Conservation (phyloP, 208 protist genomes). For the Trypanosoma grayi region DNA sequence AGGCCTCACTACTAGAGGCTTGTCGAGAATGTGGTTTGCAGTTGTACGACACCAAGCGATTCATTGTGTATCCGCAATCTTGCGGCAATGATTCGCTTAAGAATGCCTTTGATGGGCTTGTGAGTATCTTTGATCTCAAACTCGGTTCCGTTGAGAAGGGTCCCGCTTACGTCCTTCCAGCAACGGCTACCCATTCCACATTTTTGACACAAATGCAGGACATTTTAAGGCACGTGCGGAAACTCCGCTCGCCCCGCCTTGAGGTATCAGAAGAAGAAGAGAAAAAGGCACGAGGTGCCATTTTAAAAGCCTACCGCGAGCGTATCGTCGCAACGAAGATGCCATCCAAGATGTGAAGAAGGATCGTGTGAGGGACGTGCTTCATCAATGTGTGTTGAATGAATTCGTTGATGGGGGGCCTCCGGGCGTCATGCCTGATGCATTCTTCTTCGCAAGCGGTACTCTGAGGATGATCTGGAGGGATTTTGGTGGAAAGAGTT, state of each 20-base stretch:
- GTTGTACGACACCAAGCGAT: constrained; percentile 2
- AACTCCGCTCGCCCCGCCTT: background rate
- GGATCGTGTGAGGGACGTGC: no score
- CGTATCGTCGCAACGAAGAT: background rate
- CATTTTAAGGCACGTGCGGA: background rate
- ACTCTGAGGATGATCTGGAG: no score
- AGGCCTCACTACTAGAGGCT: constrained; percentile 1
- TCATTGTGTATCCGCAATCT: constrained; percentile 8
- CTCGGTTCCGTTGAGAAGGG: background rate
- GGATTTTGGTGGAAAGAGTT: no score
- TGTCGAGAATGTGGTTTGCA: constrained; percentile 13
- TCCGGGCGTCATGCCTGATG: no score
- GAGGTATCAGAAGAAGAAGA: background rate
- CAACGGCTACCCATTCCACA: background rate
- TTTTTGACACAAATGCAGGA: background rate
- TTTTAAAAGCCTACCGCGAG: constrained; percentile 12
- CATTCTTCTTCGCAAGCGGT: no score
- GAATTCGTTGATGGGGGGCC: no score
- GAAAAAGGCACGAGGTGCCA: background rate
- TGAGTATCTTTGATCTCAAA: background rate
- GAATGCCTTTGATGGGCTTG: constrained; percentile 11
- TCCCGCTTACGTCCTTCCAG: constrained; percentile 5
- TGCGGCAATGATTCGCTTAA: constrained; percentile 7
- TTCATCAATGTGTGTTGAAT: no score
- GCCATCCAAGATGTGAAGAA: constrained; percentile 20